Conservation (phyloP, 2,329 filamentous ascomycete genomes). For the Fusarium decemcellulare region DNA sequence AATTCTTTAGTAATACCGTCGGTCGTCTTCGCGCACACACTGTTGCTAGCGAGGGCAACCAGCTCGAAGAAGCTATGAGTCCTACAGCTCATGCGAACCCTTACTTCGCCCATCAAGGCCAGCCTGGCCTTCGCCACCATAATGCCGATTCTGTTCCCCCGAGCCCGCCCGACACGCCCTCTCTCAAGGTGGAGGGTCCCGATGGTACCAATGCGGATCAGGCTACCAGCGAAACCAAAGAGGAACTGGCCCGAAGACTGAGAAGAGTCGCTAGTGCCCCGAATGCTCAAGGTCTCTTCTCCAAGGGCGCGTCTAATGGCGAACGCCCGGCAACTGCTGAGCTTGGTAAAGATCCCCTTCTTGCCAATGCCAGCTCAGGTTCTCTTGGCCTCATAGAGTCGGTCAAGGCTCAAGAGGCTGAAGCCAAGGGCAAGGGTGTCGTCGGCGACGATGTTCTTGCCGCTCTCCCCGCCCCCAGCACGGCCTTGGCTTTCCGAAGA, state of each 20-base stretch:
- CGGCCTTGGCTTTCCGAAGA: constrained; percentile 84
- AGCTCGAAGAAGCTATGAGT: constrained; percentile 88
- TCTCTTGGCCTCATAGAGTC: constrained; percentile 55
- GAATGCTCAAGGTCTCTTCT: constrained; percentile 94
- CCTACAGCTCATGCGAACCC: constrained; percentile 96
- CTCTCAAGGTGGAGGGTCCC: constrained; percentile 79
- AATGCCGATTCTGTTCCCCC: constrained; percentile 94
- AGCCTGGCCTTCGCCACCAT: constrained; percentile 92
- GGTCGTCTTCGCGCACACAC: constrained; percentile 91
- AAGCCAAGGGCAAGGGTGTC: constrained; percentile 54
- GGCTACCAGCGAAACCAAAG: constrained; percentile 85
- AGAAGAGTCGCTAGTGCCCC: constrained; percentile 95
- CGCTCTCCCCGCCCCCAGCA: constrained; percentile 76
- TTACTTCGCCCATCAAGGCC: constrained; percentile 97
- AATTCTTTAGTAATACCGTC: constrained; percentile 89
- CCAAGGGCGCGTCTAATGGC: constrained; percentile 65
- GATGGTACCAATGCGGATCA: constrained; percentile 75
- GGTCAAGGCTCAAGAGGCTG: constrained; percentile 40
- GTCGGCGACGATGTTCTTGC: constrained; percentile 67
- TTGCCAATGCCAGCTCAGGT: constrained; percentile 64
- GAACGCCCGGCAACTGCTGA: constrained; percentile 88
- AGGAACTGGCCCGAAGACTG: constrained; percentile 93
- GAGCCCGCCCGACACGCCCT: constrained; percentile 91
- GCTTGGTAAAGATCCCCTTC: constrained; percentile 84
- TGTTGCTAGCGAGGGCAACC: constrained; percentile 92